A percentile compares a stretch with the other conserved stretches of the same genome.
phyloP scores from a whole-genome alignment of 1,139 yeast species.

The Candida sp. region DNA sequence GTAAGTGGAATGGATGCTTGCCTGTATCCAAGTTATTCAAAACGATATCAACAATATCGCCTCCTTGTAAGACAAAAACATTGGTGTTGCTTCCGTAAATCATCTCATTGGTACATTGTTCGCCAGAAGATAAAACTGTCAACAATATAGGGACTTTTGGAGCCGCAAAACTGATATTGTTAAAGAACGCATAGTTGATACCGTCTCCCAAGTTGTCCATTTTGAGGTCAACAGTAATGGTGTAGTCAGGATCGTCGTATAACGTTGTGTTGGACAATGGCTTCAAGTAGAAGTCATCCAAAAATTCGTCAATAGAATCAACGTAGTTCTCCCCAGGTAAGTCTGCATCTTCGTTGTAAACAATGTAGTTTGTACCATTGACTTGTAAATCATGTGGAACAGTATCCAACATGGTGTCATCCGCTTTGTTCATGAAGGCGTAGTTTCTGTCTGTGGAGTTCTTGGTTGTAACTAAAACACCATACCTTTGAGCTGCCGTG shows the following conservation, averaged over 20 bases:
- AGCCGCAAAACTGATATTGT: conserved; percentile 72
- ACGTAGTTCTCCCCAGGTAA: conserved; percentile 35
- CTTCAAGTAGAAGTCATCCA: conserved; percentile 68
- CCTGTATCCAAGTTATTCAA: conserved; percentile 77
- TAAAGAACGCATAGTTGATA: conserved; percentile 89
- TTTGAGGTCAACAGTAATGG: conserved; percentile 63
- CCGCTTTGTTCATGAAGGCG: conserved; percentile 80
- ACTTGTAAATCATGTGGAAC: conserved; percentile 64
- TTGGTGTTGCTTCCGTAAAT: conserved; percentile 80
- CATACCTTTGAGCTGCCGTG: conserved; percentile 80
- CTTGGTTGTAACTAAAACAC: conserved; percentile 75
- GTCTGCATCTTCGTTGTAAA: conserved; percentile 50
- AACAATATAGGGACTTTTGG: conserved; percentile 86
- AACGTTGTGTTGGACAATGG: conserved; percentile 59
- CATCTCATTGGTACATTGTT: conserved; percentile 32
- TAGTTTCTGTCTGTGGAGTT: conserved; percentile 49
- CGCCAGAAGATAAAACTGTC: conserved; percentile 65
- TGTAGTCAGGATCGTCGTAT: conserved; percentile 68
- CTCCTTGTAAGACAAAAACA: conserved; percentile 69
- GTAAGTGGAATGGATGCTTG: conserved; percentile 88
- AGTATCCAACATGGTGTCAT: conserved; percentile 78
- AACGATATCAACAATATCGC: conserved; percentile 71
- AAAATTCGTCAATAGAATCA: conserved; percentile 37
- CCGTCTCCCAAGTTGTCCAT: conserved; percentile 88
- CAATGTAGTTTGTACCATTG: conserved; percentile 75